Conservation (phyloP, 176 grass and related monocot genomes). For the Oryza australiensis region DNA sequence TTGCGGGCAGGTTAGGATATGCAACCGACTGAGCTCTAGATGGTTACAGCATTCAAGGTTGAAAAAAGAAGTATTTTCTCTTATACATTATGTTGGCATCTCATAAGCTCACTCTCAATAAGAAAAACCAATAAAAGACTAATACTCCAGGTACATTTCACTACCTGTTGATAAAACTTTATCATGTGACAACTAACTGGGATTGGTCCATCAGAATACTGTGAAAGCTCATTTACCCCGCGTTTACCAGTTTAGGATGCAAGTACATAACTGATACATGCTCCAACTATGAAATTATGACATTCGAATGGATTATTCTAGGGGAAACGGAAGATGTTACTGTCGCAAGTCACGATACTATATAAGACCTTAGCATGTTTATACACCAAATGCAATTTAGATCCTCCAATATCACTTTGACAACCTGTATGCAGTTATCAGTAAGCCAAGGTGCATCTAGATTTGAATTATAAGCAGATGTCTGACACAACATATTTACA, state of each 20-base stretch:
- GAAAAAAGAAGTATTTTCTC: neutral
- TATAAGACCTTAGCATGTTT: neutral
- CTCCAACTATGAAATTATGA: neutral
- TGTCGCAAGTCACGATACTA: neutral
- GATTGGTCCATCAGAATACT: neutral
- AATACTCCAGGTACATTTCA: neutral
- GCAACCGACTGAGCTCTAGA: neutral
- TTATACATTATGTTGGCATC: neutral
- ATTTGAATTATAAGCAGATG: constrained; percentile 1
- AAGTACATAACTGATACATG: neutral
- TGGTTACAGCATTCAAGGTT: neutral
- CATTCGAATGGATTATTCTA: neutral
- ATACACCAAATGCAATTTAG: neutral
- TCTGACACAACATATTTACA: neutral
- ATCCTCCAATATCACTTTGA: neutral
- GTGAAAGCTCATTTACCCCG: neutral
- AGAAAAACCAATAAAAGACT: neutral
- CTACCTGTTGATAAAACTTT: neutral
- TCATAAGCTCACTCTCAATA: neutral
- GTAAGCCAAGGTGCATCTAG: neutral
- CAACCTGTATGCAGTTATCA: neutral
- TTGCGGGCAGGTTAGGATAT: neutral
- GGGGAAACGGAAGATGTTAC: neutral
- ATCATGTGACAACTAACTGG: neutral
- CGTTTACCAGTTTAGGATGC: neutral